A percentile compares a stretch with the other conserved stretches of the same genome.
phyloP scores from a whole-genome alignment of 1,139 yeast genomes.

The Meyerozyma athensensis region DNA sequence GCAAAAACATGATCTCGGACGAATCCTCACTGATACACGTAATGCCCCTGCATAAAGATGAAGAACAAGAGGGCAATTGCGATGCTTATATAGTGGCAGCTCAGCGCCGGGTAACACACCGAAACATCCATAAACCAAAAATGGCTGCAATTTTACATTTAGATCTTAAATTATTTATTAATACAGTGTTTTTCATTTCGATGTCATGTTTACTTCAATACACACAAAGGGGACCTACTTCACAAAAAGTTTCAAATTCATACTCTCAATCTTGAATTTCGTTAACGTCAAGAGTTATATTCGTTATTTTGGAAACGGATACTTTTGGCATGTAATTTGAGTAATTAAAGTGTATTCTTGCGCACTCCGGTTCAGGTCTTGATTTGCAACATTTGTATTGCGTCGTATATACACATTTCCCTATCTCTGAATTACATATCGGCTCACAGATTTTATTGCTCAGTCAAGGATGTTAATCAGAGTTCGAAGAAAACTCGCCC shows the following conservation, averaged over 20 bases:
- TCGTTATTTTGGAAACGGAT: not conserved
- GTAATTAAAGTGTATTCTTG: not conserved
- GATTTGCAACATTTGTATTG: not conserved
- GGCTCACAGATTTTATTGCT: not conserved
- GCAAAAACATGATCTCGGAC: conserved; percentile 99
- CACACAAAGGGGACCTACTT: not conserved
- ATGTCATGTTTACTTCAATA: not conserved
- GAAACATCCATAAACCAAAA: too few species aligned
- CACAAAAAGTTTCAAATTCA: not conserved
- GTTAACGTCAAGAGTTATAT: not conserved
- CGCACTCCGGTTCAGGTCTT: conserved; percentile 1
- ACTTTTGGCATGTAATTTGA: not conserved
- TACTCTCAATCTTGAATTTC: not conserved
- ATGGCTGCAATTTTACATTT: not conserved
- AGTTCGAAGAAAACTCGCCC: not conserved
- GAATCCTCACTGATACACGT: conserved; percentile 99
- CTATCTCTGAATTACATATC: not conserved
- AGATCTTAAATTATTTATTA: too few species aligned
- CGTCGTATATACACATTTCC: not conserved
- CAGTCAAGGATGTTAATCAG: not conserved
- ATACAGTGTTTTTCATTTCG: too few species aligned
- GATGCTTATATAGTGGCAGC: conserved; percentile 14
- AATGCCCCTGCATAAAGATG: conserved; percentile 99
- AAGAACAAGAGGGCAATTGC: conserved; percentile 29
- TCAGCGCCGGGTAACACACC: conserved; percentile 17